These are phyloP conservation scores for Phallus indusiatus DNA, from an alignment of 768 basidiomycete genomes.

Conservation along the genomic window DNA sequence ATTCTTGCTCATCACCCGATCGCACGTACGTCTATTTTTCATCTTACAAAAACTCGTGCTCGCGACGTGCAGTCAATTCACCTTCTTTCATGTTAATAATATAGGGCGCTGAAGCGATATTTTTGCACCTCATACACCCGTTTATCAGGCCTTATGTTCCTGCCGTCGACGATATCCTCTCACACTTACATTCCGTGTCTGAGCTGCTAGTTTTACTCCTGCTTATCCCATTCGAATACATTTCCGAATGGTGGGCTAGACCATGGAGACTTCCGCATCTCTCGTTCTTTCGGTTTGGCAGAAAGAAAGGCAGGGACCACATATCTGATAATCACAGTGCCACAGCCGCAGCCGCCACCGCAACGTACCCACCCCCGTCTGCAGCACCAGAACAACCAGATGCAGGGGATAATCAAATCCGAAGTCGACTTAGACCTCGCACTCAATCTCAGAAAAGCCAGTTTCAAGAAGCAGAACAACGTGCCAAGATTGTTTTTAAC, in stretches of 20 bases:
- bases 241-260: conserved; percentile 23
- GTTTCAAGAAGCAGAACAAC: conserved; percentile 4
- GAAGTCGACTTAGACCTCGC: conserved; percentile 2
- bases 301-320: neutral
- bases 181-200: conserved; percentile 50
- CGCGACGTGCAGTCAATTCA: neutral
- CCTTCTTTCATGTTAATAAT: no score
- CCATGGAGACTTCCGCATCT: no score
- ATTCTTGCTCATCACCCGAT: conserved; percentile 68
- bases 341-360: no score
- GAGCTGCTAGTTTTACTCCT: conserved; percentile 45
- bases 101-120: conserved; percentile 84
- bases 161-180: conserved; percentile 56
- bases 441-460: neutral
- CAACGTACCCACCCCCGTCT: no score
- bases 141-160: conserved; percentile 63
- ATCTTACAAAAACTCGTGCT: conserved; percentile 5
- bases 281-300: no score
- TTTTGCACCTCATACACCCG: conserved; percentile 71
- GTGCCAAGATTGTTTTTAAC: conserved; percentile 7
- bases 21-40: conserved; percentile 41
- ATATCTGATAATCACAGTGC: neutral
- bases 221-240: conserved; percentile 29
- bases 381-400: no score
- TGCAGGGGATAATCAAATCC: neutral